Percentiles rank a stretch among this genome's conserved stretches.
These are phyloP conservation scores for barley (Hordeum vulgare) DNA, from an alignment of 176 grass and related monocot species.

Conservation along the genomic window MorexV3_pseudomolecules_assembly NC_058518.1:42015765-42016264, in stretches of 20 bases:
- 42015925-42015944: background rate
- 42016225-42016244: no score
- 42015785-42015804: conserved; percentile 11
- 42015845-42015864: no score
- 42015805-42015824: no score
- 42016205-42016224: no score
- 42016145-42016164: background rate
- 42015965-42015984: conserved; percentile 12
- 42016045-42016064: background rate
- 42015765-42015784: conserved; percentile 16
- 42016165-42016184: no score
- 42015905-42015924: conserved; percentile 28
- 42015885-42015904: conserved; percentile 44
- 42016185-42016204: no score
- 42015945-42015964: background rate
- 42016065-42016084: no score
- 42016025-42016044: background rate
- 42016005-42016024: background rate
- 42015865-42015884: background rate
- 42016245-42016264: no score
- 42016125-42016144: background rate
- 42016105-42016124: background rate
- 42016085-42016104: background rate
- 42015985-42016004: background rate
- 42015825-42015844: background rate